phyloP scores from a whole-genome alignment of 2,329 filamentous ascomycete species.

The Didymella sp. region DNA sequence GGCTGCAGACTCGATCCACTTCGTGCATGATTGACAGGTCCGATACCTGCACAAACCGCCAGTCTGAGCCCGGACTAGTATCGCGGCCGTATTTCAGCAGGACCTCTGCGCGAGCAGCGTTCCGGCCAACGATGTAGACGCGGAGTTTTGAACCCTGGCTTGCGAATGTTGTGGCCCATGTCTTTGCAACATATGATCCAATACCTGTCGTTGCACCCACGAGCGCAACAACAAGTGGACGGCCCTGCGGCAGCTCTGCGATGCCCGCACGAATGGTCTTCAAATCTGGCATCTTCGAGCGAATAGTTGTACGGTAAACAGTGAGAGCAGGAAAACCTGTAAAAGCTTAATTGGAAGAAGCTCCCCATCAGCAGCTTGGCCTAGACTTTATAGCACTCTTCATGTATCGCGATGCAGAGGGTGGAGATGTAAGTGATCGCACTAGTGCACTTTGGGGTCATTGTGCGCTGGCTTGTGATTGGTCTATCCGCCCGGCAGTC shows the following conservation, averaged over 20 bases:
- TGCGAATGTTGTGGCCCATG: constrained; percentile 27
- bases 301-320: background rate
- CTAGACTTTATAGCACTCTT: background rate
- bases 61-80: constrained; percentile 41
- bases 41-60: constrained; percentile 42
- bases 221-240: constrained; percentile 32
- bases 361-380: background rate
- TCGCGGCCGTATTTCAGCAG: constrained; percentile 39
- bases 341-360: background rate
- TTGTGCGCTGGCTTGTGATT: background rate
- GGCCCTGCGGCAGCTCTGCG: constrained; percentile 24
- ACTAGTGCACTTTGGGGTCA: background rate
- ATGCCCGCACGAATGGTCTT: constrained; percentile 24
- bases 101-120: constrained; percentile 35
- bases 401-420: background rate
- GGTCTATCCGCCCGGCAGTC: background rate
- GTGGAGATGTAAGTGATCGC: background rate
- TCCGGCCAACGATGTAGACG: constrained; percentile 55
- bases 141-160: constrained; percentile 36
- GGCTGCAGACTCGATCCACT: constrained; percentile 43
- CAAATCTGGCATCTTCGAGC: constrained; percentile 27
- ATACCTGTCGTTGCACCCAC: constrained; percentile 37
- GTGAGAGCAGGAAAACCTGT: background rate
- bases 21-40: constrained; percentile 47
- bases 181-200: constrained; percentile 33